Conservation (phyloP, 495 filamentous ascomycete genomes). For the Penicillium crystallinum region DNA sequence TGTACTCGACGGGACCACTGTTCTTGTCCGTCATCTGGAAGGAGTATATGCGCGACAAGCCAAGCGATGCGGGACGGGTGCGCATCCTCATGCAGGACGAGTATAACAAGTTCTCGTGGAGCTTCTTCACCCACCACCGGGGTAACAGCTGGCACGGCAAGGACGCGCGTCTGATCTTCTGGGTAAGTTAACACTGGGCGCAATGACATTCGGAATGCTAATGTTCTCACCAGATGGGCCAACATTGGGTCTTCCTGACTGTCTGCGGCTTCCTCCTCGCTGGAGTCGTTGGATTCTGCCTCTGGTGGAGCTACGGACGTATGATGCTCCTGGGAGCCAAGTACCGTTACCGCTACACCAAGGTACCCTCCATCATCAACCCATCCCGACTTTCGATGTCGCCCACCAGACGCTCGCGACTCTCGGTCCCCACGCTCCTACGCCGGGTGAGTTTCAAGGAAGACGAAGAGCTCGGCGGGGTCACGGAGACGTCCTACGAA, state of each 20-base stretch:
- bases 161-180: slow-evolving; percentile 73
- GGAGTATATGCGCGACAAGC: slow-evolving; percentile 54
- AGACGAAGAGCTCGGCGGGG: slow-evolving; percentile 36
- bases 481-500: slow-evolving; percentile 41
- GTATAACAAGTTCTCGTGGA: slow-evolving; percentile 66
- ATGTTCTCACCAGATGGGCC: slow-evolving; percentile 48
- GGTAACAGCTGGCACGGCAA: slow-evolving; percentile 74
- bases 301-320: slow-evolving; percentile 54
- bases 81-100: slow-evolving; percentile 59
- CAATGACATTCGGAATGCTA: slow-evolving; percentile 1
- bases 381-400: slow-evolving; percentile 28
- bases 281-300: slow-evolving; percentile 48
- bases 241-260: slow-evolving; percentile 70
- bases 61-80: slow-evolving; percentile 40
- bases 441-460: slow-evolving; percentile 43
- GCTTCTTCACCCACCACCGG: slow-evolving; percentile 70
- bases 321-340: slow-evolving; percentile 42
- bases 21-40: slow-evolving; percentile 85
- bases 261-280: slow-evolving; percentile 57
- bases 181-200: slow-evolving; percentile 39
- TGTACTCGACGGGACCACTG: slow-evolving; percentile 80
- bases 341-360: slow-evolving; percentile 42
- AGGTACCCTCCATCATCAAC: slow-evolving; percentile 27
- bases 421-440: slow-evolving; percentile 35
- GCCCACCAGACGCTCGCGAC: slow-evolving; percentile 31